phyloP scores from a whole-genome alignment of 148 eudicot genomes.

The Fallopia convolvulus region DNA sequence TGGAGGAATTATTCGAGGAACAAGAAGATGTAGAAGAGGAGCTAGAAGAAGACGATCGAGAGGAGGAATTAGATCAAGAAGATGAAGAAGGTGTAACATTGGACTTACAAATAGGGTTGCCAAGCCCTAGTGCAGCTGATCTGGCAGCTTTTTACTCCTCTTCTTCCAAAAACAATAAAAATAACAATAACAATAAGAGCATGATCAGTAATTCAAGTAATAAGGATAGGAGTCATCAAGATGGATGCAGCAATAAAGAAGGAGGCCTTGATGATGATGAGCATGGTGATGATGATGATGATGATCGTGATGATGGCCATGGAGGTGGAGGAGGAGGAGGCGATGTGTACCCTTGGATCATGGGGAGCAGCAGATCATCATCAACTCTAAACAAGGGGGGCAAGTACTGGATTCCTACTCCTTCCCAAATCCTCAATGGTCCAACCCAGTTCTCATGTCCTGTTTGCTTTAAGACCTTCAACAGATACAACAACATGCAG shows the following conservation, averaged over 20 bases:
- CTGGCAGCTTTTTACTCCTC: conserved; percentile 34
- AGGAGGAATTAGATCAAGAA: conserved; percentile 17
- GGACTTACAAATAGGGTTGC: conserved; percentile 78
- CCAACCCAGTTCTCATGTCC: conserved; percentile 97
- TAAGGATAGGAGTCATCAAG: background rate
- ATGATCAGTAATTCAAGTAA: background rate
- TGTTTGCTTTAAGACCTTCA: conserved; percentile 91
- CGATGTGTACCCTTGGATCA: conserved; percentile 36
- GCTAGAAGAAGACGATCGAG: conserved; percentile 18
- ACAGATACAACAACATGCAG: conserved; percentile 98
- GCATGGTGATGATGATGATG: background rate
- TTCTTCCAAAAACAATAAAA: conserved; percentile 4
- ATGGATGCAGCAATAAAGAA: background rate
- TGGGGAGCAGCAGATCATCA: conserved; percentile 38
- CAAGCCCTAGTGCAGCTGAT: conserved; percentile 86
- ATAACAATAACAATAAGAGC: background rate
- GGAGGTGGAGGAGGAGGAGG: conserved; percentile 14
- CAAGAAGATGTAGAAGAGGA: background rate
- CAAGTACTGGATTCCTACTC: conserved; percentile 96
- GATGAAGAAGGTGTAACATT: conserved; percentile 47
- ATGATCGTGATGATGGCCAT: background rate
- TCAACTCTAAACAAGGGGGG: conserved; percentile 25
- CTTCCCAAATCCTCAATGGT: conserved; percentile 91
- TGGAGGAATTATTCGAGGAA: background rate
- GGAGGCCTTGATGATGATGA: conserved; percentile 7